A percentile compares a stretch with the other conserved stretches of the same genome.
phyloP scores from a whole-genome alignment of 768 basidiomycete species.

The Cubamyces sp. region DNA sequence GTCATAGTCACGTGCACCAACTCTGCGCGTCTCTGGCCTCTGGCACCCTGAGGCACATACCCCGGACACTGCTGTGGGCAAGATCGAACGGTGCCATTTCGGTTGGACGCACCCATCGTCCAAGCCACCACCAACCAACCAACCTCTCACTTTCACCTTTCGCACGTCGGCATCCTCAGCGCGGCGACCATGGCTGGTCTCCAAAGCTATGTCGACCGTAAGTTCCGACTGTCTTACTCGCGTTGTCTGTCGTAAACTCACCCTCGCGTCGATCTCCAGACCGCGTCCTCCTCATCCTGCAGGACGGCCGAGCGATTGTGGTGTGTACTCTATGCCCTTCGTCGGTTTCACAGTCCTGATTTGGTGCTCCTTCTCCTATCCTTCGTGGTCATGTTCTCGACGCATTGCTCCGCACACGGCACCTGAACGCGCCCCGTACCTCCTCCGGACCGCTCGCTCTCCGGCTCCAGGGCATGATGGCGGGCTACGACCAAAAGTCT shows the following conservation, averaged over 20 bases:
- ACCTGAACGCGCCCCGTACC: not conserved
- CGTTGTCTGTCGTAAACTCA: not conserved
- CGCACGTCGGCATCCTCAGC: constrained; percentile 10
- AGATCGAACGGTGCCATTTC: not conserved
- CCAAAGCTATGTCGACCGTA: constrained; percentile 90
- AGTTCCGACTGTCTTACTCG: constrained; percentile 30
- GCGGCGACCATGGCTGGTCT: constrained; percentile 74
- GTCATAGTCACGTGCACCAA: constrained; percentile 13
- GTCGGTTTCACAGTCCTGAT: not conserved
- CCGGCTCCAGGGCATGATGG: constrained; percentile 73
- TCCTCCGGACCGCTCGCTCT: not conserved
- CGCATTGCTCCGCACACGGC: not conserved
- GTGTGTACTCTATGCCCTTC: constrained; percentile 49
- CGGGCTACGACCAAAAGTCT: constrained; percentile 93
- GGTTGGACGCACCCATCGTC: not conserved
- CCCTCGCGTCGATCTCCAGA: constrained; percentile 46
- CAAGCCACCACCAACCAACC: not conserved
- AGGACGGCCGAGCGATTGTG: constrained; percentile 94
- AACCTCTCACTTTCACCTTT: not conserved
- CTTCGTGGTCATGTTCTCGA: not conserved
- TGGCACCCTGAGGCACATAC: not conserved
- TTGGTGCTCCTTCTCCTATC: not conserved
- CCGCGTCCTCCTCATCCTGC: constrained; percentile 90
- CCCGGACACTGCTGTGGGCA: constrained; percentile 3
- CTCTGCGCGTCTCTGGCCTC: not conserved